Base-by-base conservation (phyloP, 495 filamentous ascomycete genomes). In the Filosporella fistucella region DNA sequence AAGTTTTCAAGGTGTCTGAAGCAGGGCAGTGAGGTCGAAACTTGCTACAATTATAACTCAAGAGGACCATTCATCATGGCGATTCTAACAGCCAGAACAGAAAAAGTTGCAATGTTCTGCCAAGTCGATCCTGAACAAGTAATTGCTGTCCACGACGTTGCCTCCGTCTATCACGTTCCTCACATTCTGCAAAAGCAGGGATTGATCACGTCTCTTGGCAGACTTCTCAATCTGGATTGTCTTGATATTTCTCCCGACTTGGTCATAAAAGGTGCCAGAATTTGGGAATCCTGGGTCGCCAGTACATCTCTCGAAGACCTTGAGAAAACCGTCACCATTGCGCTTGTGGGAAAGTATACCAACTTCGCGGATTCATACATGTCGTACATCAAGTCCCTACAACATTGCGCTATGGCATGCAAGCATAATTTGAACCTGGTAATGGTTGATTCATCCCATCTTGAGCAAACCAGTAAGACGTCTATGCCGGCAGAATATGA, bases 291-390 rank as follows among this genome's bases (percentile, higher is more conserved):
- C 40, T 98, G 91, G 91, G 69, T 80, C 40, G 70, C 63, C 4
- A 75, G 90, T 29, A 83, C 82, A 1, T 65, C 73, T 12, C 71
- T 76, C 26, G 79, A 84, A 47, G 75, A 88, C 9, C 61, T 75
- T 35, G 74, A 75, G 43, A 83, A 90, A 14, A 71, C 76, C 1
- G 87, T 98, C 44, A 69, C 71, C 12, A 95, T 98, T 59, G 89
- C 81, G 4, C 73, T 98, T 4, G 91, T 98, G 20, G 93, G 93
- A 51, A 97, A 98, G 64, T 97, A 97, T 64, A 81, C 77, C 14
- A 72, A 77, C 13, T 77, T 90, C 17, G 81, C 89, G 30, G 93
- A 98, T 64, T 77, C 63, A 2, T 97, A 97, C 58, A 71, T 91
- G 25, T 84, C 75, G 47, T 85, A 95, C 18, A 74, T 76, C 57